phyloP scores from a whole-genome alignment of 192 early-diverging fungal genomes.

The Coemansia umbellata region DNA sequence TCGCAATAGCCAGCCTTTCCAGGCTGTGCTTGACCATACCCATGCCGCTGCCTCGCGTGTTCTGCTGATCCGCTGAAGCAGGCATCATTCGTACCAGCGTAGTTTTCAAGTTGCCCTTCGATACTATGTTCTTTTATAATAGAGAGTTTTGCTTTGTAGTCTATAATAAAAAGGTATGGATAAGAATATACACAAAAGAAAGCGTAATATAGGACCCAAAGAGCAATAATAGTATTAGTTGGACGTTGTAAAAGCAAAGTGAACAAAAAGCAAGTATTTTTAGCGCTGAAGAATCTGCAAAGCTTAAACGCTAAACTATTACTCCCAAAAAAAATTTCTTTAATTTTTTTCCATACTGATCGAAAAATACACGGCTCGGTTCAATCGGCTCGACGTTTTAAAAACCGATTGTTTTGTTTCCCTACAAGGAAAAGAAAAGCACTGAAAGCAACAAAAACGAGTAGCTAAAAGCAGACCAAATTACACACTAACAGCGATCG shows the following conservation, averaged over 20 bases:
- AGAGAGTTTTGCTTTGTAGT: background rate
- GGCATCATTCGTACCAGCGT: background rate
- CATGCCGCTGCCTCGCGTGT: background rate
- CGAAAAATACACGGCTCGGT: background rate
- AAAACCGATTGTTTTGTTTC: background rate
- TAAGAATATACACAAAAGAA: background rate
- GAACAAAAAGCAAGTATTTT: too few species aligned
- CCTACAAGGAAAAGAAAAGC: background rate
- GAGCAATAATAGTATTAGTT: too few species aligned
- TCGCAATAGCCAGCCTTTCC: conserved; percentile 26
- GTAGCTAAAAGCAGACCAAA: background rate
- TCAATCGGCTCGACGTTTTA: background rate
- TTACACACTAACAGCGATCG: background rate
- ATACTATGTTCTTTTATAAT: background rate
- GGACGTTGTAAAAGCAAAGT: too few species aligned
- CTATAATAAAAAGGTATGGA: background rate
- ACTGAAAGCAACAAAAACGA: background rate
- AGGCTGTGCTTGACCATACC: conserved; percentile 34
- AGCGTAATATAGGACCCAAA: too few species aligned
- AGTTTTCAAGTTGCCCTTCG: background rate
- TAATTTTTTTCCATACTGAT: conserved; percentile 4
- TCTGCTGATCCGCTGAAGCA: conserved; percentile 1
- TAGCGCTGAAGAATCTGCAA: too few species aligned
- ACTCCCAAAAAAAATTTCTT: background rate
- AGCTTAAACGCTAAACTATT: too few species aligned